Evolutionary conservation across 352 stramenopile genomes (phyloP).

Genomic region (Globisporangium middletonii): DNA sequence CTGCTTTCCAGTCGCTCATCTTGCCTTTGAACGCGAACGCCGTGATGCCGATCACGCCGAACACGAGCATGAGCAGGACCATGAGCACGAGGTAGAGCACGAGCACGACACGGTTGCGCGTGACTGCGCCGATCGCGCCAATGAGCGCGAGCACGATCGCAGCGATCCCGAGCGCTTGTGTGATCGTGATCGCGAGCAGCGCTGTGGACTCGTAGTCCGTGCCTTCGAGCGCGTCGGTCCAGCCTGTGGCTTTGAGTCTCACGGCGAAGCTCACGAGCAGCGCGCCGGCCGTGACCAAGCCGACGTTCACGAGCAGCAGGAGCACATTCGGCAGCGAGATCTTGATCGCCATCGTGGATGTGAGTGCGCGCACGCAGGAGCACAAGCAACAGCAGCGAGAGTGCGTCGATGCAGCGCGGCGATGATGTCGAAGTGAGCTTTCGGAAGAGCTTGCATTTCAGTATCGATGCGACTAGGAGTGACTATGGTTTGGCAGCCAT

Average conservation of each 20-base stretch:
- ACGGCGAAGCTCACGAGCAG: constrained; percentile 61
- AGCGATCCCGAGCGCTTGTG: constrained; percentile 45
- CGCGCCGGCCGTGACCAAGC: constrained; percentile 55
- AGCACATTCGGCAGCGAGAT: constrained; percentile 44
- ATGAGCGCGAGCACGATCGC: constrained; percentile 56
- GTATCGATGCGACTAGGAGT: too few species aligned
- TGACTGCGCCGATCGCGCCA: constrained; percentile 57
- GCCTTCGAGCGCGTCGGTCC: constrained; percentile 64
- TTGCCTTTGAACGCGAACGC: constrained; percentile 72
- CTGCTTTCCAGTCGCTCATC: constrained; percentile 48
- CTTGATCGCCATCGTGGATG: constrained; percentile 13
- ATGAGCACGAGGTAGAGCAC: constrained; percentile 71
- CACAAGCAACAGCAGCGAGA: too few species aligned
- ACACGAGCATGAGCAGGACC: constrained; percentile 63
- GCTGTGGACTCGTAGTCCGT: constrained; percentile 61
- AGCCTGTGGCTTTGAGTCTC: constrained; percentile 55
- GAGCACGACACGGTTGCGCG: constrained; percentile 63
- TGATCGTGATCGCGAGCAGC: constrained; percentile 31
- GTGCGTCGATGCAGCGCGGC: too few species aligned
- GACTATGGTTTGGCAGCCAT: too few species aligned
- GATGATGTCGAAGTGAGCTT: neutral
- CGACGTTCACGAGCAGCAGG: constrained; percentile 72
- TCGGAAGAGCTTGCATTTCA: neutral
- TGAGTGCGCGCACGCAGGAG: neutral
- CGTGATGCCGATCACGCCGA: constrained; percentile 59